Percentiles rank a stretch among this genome's conserved stretches.
Evolutionary conservation across 345 rosid genomes (phyloP).

Genomic region (Linum usitatissimum): DNA sequence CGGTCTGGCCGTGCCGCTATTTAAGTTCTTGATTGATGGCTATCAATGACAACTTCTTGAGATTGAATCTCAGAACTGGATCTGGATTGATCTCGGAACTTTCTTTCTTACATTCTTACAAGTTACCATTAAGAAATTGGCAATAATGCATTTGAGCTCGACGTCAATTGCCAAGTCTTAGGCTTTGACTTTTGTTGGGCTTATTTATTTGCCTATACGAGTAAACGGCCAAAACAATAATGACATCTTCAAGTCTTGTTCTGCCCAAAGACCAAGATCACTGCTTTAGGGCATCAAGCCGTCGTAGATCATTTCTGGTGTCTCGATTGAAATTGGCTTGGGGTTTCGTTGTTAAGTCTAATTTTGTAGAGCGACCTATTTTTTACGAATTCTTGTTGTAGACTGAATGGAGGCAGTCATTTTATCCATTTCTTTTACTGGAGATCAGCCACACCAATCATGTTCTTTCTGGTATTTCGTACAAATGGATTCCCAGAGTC

Average conservation of each 20-base stretch:
- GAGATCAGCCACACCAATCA: background rate
- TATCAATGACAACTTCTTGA: no score
- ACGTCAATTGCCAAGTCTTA: background rate
- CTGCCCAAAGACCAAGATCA: background rate
- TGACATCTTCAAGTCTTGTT: background rate
- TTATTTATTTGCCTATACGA: no score
- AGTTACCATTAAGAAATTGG: no score
- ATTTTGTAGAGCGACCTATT: background rate
- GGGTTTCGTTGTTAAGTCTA: background rate
- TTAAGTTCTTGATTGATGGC: no score
- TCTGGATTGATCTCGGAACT: no score
- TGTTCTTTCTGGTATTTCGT: no score
- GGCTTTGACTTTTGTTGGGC: background rate
- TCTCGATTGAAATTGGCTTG: background rate
- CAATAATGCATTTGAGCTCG: no score
- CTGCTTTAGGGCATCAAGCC: background rate
- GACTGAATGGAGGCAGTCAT: background rate
- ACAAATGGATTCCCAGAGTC: background rate
- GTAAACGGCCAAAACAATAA: no score
- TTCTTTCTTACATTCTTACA: no score
- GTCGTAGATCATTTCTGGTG: background rate
- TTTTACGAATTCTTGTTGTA: background rate
- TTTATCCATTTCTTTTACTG: background rate
- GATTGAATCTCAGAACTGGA: no score
- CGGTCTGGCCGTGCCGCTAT: no score